A percentile compares a stretch with the other conserved stretches of the same genome.
Evolutionary conservation across 2,329 filamentous ascomycete genomes (phyloP).

Genomic region (Xylaria sp.): DNA sequence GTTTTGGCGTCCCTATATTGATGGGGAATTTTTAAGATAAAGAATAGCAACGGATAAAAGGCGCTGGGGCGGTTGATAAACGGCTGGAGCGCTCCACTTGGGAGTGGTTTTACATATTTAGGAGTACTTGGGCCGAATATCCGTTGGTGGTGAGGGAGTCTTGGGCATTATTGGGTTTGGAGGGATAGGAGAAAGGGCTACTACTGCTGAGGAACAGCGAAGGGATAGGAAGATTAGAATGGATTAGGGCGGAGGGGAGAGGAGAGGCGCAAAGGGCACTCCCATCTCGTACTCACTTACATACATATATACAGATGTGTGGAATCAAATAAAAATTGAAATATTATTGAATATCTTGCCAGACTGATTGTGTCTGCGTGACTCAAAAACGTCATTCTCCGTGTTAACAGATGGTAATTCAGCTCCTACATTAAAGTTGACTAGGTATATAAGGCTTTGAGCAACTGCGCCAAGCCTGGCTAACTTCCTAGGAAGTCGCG

Average conservation of each 20-base stretch:
- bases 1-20: conserved; percentile 26
- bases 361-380: too few relatives aligned
- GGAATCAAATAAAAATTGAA: conserved; percentile 3
- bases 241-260: neutral
- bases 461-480: too few relatives aligned
- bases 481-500: too few relatives aligned
- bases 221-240: neutral
- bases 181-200: neutral
- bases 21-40: neutral
- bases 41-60: conserved; percentile 13
- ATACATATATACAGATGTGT: conserved; percentile 4
- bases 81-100: neutral
- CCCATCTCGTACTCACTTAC: conserved; percentile 13
- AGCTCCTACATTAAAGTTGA: too few relatives aligned
- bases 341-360: too few relatives aligned
- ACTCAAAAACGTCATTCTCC: too few relatives aligned
- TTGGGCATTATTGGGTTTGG: conserved; percentile 10
- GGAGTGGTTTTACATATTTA: conserved; percentile 5
- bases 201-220: neutral
- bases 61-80: neutral
- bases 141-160: neutral
- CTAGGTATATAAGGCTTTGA: too few relatives aligned
- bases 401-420: too few relatives aligned
- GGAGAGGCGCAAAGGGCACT: conserved; percentile 8
- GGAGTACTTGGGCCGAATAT: conserved; percentile 4